Percentiles rank a stretch among this genome's conserved stretches.
phyloP scores from a whole-genome alignment of 2,329 filamentous ascomycete species.

The Grosmannia huntii region DNA sequence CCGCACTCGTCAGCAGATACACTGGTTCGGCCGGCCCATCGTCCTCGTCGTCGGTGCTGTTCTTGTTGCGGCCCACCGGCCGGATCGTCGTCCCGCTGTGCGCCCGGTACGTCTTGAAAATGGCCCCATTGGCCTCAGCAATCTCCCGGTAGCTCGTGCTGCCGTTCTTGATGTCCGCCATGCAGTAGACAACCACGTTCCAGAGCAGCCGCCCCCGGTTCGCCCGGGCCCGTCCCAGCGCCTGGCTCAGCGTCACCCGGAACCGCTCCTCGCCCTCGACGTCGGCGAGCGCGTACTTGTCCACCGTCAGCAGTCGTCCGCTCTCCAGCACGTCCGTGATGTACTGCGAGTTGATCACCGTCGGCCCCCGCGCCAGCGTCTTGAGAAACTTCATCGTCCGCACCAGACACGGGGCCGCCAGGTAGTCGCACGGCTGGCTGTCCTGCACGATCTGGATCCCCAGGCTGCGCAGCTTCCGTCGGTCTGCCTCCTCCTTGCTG shows the following conservation, averaged over 20 bases:
- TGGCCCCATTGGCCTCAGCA: slow-evolving; percentile 76
- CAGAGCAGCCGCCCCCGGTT: slow-evolving; percentile 67
- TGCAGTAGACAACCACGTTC: slow-evolving; percentile 73
- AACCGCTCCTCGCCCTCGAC: slow-evolving; percentile 58
- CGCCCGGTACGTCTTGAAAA: slow-evolving; percentile 64
- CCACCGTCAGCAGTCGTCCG: slow-evolving; percentile 48
- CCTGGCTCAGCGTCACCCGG: slow-evolving; percentile 54
- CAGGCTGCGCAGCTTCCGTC: slow-evolving; percentile 74
- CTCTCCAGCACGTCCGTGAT: slow-evolving; percentile 64
- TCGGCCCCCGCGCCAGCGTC: slow-evolving; percentile 68
- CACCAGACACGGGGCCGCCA: slow-evolving; percentile 76
- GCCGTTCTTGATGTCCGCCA: slow-evolving; percentile 65
- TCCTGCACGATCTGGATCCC: slow-evolving; percentile 74
- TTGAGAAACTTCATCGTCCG: slow-evolving; percentile 90
- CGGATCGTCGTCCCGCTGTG: slow-evolving; percentile 56
- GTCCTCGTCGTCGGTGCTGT: slow-evolving; percentile 42
- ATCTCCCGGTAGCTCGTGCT: slow-evolving; percentile 77
- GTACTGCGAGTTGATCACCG: slow-evolving; percentile 64
- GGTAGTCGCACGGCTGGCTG: slow-evolving; percentile 63
- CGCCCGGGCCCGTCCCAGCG: slow-evolving; percentile 55
- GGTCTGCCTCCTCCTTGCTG: slow-evolving; percentile 66
- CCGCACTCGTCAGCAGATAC: slow-evolving; percentile 66
- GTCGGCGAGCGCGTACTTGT: slow-evolving; percentile 59
- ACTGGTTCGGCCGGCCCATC: slow-evolving; percentile 51
- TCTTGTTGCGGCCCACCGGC: slow-evolving; percentile 47